A percentile compares a stretch with the other conserved stretches of the same genome.
These are phyloP conservation scores for Cytospora paraplurivora DNA, from an alignment of 2,329 filamentous ascomycete species.

Conservation along the genomic window DNA sequence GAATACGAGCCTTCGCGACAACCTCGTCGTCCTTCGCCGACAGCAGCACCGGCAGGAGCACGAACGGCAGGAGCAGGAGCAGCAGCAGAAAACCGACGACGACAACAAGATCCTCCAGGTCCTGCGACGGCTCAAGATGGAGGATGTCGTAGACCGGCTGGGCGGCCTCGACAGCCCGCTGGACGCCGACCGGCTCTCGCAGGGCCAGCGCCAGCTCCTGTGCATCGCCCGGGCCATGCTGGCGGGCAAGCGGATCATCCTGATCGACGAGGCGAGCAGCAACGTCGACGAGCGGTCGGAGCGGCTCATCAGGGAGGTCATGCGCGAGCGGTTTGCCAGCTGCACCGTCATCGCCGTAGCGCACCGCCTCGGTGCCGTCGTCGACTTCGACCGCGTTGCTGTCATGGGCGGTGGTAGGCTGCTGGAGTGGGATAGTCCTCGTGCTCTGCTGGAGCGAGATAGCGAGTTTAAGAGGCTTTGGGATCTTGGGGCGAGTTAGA, in stretches of 20 bases:
- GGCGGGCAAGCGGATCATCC: constrained; percentile 2
- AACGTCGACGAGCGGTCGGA: constrained; percentile 22
- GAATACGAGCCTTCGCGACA: constrained; percentile 11
- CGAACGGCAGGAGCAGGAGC: background rate
- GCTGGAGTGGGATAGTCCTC: constrained; percentile 14
- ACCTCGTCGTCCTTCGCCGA: constrained; percentile 12
- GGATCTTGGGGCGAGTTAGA: constrained; percentile 6
- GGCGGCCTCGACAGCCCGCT: constrained; percentile 8
- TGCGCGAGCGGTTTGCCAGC: constrained; percentile 5
- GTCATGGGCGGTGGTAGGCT: constrained; percentile 24
- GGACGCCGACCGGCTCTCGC: constrained; percentile 7
- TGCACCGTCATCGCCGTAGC: constrained; percentile 24
- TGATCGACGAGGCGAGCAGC: constrained; percentile 23
- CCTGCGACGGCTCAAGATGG: constrained; percentile 11
- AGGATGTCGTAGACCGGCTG: constrained; percentile 4
- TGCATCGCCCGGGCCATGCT: constrained; percentile 20
- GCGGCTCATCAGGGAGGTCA: constrained; percentile 6
- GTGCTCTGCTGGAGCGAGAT: constrained; percentile 7
- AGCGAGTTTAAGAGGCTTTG: constrained; percentile 12
- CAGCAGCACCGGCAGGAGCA: constrained; percentile 7
- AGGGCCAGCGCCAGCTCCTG: constrained; percentile 23
- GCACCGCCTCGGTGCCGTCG: constrained; percentile 23
- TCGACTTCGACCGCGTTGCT: constrained; percentile 20
- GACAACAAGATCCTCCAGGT: constrained; percentile 11
- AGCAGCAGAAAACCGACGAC: constrained; percentile 32